Percentiles rank a stretch among this genome's conserved stretches.
phyloP scores from a whole-genome alignment of 495 filamentous ascomycete genomes.

The Niebla homalea region DNA sequence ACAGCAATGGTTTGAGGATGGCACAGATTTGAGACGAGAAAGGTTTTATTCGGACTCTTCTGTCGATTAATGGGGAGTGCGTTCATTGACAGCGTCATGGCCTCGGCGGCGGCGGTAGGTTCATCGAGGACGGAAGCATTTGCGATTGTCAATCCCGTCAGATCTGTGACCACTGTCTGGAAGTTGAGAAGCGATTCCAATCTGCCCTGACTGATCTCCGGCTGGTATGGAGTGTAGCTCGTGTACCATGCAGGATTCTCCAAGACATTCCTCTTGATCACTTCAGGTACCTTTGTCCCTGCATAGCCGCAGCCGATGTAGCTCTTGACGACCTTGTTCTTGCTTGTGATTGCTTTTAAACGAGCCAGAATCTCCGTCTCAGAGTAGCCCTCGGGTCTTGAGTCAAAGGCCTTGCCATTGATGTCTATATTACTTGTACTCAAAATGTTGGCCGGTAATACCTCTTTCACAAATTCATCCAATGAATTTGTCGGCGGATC shows the following conservation, averaged over 20 bases:
- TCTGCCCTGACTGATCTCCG: constrained; percentile 92
- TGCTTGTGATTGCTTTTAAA: constrained; percentile 48
- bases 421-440: constrained; percentile 49
- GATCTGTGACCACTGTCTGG: constrained; percentile 84
- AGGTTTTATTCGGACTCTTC: constrained; percentile 65
- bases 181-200: constrained; percentile 93
- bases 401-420: constrained; percentile 21
- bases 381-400: constrained; percentile 42
- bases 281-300: constrained; percentile 71
- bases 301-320: constrained; percentile 88
- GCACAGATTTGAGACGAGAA: constrained; percentile 67
- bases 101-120: constrained; percentile 87
- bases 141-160: constrained; percentile 78
- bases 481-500: constrained; percentile 60
- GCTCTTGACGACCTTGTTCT: constrained; percentile 47
- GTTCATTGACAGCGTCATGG: constrained; percentile 89
- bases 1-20: constrained; percentile 88
- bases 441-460: constrained; percentile 74
- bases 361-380: constrained; percentile 56
- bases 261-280: constrained; percentile 88
- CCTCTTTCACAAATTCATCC: constrained; percentile 81
- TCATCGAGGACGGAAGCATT: constrained; percentile 95
- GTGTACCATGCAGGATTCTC: constrained; percentile 98
- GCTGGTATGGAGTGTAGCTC: constrained; percentile 96
- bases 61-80: constrained; percentile 56